Conservation (phyloP, 768 basidiomycete species). For the Agaricus blazei region DNA sequence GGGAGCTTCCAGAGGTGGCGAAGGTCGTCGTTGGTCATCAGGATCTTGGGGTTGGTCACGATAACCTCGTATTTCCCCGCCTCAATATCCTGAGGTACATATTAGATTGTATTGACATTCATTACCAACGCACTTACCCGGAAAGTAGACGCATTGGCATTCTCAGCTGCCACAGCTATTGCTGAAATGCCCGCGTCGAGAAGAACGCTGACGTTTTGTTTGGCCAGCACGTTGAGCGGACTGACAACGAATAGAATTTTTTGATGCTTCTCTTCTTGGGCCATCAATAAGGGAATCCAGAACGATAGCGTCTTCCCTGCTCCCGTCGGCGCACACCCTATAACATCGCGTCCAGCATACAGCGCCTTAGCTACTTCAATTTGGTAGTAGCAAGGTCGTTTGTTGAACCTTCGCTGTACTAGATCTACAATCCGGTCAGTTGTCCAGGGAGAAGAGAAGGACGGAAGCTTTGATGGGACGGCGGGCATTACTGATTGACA, state of each 20-base stretch:
- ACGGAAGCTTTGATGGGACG: too few species aligned
- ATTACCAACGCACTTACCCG: not conserved
- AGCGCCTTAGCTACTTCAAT: conserved; percentile 3
- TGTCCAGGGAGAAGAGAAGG: not conserved
- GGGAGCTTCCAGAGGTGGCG: conserved; percentile 4
- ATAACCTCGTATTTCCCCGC: not conserved
- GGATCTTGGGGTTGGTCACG: not conserved
- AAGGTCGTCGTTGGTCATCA: not conserved
- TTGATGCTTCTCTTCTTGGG: conserved; percentile 9
- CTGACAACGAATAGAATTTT: conserved; percentile 21
- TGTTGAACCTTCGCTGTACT: not conserved
- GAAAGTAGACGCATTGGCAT: not conserved
- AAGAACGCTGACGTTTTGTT: conserved; percentile 21
- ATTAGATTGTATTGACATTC: not conserved
- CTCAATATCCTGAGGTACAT: not conserved
- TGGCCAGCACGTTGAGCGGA: conserved; percentile 25
- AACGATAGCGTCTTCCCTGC: conserved; percentile 11
- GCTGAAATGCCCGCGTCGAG: not conserved
- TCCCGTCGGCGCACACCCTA: conserved; percentile 9
- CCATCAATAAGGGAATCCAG: conserved; percentile 16
- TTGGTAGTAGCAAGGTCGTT: conserved; percentile 2
- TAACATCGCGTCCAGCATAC: conserved; percentile 2
- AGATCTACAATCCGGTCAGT: not conserved
- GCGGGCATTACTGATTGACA: too few species aligned
- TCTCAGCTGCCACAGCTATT: not conserved